These are phyloP conservation scores for Nyssa sinensis DNA, from an alignment of 148 eudicot species.

Conservation along the genomic window DNA sequence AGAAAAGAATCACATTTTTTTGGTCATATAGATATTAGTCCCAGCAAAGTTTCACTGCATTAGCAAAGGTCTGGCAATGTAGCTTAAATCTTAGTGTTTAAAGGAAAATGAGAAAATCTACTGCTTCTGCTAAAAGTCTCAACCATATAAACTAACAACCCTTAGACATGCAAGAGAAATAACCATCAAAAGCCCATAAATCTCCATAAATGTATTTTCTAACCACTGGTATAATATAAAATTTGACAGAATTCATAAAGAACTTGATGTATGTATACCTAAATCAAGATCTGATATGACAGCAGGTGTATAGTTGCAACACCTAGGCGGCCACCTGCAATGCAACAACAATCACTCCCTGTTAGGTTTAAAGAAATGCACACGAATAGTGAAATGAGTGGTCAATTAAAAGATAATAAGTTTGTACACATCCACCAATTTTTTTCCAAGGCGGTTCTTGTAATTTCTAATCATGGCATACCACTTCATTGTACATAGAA, in stretches of 20 bases:
- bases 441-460: background rate
- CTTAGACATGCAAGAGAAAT: background rate
- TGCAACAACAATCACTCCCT: background rate
- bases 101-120: background rate
- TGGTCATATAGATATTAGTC: background rate
- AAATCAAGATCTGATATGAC: background rate
- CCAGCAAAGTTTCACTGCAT: background rate
- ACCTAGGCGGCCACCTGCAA: conserved; percentile 21
- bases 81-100: background rate
- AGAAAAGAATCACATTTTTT: background rate
- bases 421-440: background rate
- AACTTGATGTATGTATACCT: conserved; percentile 5
- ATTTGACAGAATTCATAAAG: background rate
- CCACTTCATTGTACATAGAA: background rate
- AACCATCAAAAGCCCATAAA: no score
- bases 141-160: no score
- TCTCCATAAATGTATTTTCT: background rate
- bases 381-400: background rate
- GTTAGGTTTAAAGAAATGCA: background rate
- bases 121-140: background rate
- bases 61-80: background rate
- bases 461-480: background rate
- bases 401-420: background rate
- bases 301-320: background rate
- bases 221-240: background rate